Percentiles rank a stretch among this genome's conserved stretches.
phyloP scores from a whole-genome alignment of 1,284 basidiomycete genomes.

The Microbotryum saponariae region DNA sequence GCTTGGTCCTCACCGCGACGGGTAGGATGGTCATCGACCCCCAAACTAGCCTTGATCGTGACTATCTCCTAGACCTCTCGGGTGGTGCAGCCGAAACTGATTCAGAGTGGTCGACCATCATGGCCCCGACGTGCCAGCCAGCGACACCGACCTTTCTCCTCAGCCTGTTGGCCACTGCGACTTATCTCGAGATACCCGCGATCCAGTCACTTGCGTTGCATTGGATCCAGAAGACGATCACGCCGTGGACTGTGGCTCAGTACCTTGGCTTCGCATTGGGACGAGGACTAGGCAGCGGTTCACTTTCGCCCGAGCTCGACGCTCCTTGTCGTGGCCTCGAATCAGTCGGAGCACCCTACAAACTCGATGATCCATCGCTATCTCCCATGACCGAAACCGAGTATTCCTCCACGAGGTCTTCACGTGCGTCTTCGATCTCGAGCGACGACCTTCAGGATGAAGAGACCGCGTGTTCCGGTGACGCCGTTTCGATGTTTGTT shows the following conservation, averaged over 20 bases:
- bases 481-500: constrained; percentile 2
- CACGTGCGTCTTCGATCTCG: neutral
- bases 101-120: neutral
- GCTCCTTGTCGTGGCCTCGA: constrained; percentile 57
- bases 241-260: constrained; percentile 64
- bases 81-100: too few relatives aligned
- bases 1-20: constrained; percentile 23
- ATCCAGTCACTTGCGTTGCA: constrained; percentile 66
- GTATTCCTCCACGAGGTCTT: neutral
- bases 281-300: constrained; percentile 53
- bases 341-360: constrained; percentile 42
- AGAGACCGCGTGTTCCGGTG: neutral
- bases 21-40: too few relatives aligned
- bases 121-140: constrained; percentile 51
- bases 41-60: too few relatives aligned
- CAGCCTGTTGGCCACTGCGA: constrained; percentile 74
- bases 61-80: too few relatives aligned
- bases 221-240: constrained; percentile 64
- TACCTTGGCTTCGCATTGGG: constrained; percentile 78
- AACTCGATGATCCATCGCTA: neutral
- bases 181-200: constrained; percentile 75
- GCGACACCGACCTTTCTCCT: constrained; percentile 74
- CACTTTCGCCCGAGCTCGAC: constrained; percentile 49
- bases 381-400: neutral
- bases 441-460: constrained; percentile 11